Conservation (phyloP, 768 basidiomycete genomes). For the Pisolithus microcarpus region DNA sequence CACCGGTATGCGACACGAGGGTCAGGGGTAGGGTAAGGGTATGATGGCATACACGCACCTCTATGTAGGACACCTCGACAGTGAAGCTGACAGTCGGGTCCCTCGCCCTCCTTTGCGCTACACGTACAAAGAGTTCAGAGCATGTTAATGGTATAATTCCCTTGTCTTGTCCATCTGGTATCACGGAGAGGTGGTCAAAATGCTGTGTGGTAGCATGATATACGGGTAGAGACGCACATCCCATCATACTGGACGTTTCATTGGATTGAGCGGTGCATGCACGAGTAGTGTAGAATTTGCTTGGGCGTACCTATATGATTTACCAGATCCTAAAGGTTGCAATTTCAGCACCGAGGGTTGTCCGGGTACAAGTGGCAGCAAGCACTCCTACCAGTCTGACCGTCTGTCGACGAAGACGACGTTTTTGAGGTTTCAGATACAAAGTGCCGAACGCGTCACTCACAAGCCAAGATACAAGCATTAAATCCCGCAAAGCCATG, state of each 20-base stretch:
- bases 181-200: constrained; percentile 2
- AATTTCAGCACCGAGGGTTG: constrained; percentile 1
- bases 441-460: constrained; percentile 33
- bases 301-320: constrained; percentile 73
- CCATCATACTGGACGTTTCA: constrained; percentile 72
- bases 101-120: constrained; percentile 50
- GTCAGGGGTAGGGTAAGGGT: not conserved
- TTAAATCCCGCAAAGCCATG: constrained; percentile 96
- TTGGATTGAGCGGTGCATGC: not conserved
- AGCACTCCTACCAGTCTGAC: constrained; percentile 70
- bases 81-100: constrained; percentile 75
- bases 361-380: constrained; percentile 1
- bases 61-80: constrained; percentile 98
- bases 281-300: not conserved
- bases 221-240: constrained; percentile 52
- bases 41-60: constrained; percentile 40
- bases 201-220: not conserved
- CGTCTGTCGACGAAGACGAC: constrained; percentile 35
- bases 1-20: not conserved
- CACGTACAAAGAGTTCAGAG: constrained; percentile 83
- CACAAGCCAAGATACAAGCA: constrained; percentile 97
- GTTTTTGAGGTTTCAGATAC: not conserved
- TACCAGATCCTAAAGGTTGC: constrained; percentile 63
- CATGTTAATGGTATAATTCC: constrained; percentile 97
- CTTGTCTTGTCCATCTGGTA: constrained; percentile 84